Evolutionary conservation across 2,329 filamentous ascomycete species (phyloP).

Genomic region (Aspergillus sp.): DNA sequence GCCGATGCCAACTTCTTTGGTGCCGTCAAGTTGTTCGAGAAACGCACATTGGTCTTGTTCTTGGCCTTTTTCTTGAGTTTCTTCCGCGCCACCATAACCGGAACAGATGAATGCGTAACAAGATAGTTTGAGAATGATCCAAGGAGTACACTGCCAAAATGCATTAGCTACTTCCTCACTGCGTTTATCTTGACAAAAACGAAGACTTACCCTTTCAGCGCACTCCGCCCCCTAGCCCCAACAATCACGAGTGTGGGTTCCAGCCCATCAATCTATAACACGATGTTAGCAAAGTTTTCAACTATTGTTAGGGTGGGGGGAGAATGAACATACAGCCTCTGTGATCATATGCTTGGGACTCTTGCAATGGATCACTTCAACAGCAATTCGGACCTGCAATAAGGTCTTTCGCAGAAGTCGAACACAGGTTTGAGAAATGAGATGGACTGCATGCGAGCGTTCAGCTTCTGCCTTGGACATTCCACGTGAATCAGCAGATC

Average conservation of each 20-base stretch:
- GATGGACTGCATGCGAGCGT: slow-evolving; percentile 74
- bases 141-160: slow-evolving; percentile 70
- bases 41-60: slow-evolving; percentile 68
- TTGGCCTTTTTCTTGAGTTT: slow-evolving; percentile 83
- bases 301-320: neutral
- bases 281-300: slow-evolving; percentile 9
- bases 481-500: slow-evolving; percentile 52
- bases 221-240: slow-evolving; percentile 85
- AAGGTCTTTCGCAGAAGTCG: slow-evolving; percentile 85
- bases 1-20: slow-evolving; percentile 69
- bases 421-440: slow-evolving; percentile 82
- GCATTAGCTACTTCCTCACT: neutral
- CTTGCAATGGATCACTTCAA: slow-evolving; percentile 98
- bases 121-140: slow-evolving; percentile 98
- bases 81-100: slow-evolving; percentile 96
- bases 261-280: slow-evolving; percentile 75
- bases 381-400: slow-evolving; percentile 86
- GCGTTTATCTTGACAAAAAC: neutral
- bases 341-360: slow-evolving; percentile 94
- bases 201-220: slow-evolving; percentile 79
- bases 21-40: slow-evolving; percentile 79
- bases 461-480: slow-evolving; percentile 71
- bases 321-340: slow-evolving; percentile 64
- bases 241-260: slow-evolving; percentile 91
- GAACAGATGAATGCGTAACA: slow-evolving; percentile 92